Evolutionary conservation across 352 stramenopile species (phyloP), one percentile per base, ranked within the genome.

Genomic region (Albugo laibachii): DNA sequence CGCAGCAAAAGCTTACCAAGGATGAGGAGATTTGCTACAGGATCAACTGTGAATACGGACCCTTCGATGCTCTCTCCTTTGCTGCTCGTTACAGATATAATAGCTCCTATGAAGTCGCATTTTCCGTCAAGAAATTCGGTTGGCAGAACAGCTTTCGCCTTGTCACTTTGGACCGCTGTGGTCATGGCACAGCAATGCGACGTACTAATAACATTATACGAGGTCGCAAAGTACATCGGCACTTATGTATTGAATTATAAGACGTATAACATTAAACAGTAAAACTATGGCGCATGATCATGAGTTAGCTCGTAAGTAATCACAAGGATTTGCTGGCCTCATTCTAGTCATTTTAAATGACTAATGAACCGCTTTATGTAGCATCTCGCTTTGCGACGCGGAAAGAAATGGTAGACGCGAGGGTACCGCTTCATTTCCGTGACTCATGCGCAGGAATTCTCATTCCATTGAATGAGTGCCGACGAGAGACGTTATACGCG

Each of bases 371-470:
- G 16, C 41, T 13, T n/a, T 14, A 21, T 45, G 52, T 55, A 89
- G 77, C 64, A 63, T 75, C 77, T 50, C 68, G 57, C 53, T 61
- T 91, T 50, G 66, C 77, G 41, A 76, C 74, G 47, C 77, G 77
- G 56, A 71, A 96, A 61, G 84, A 96, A 57, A 94, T 98, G 80
- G 82, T 92, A 49, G 76, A 95, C 45, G 83, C 86, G 36, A 85
- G 85, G 50, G 73, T 97, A 43, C 88, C 91, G 10, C 56, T 97
- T 21, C 80, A 93, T 44, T 97, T 89, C 68, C 87, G 94, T 46
- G 94, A 98, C 69, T 92, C 71, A 38, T 98, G 94, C 62, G 88
- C 85, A 34, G 88, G 96, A 44, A 65, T 97, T 34, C 66, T 98
- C 35, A 94, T 98, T 49, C 74, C 80, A 50, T 63, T 98, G 41